Conservation (phyloP, 2,329 filamentous ascomycete genomes). For the Lachnellula arida region DNA sequence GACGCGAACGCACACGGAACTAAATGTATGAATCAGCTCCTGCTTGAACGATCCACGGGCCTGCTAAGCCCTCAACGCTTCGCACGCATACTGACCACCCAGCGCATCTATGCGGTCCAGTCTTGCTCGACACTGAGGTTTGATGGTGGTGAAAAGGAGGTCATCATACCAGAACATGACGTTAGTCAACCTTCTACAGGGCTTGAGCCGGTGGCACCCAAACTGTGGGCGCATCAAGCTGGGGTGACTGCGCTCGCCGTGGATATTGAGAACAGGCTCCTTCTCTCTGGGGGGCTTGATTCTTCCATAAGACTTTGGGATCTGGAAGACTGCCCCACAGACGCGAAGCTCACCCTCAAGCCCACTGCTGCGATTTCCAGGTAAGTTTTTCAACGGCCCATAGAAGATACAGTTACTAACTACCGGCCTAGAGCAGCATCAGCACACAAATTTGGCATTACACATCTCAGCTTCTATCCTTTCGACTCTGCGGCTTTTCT, state of each 20-base stretch:
- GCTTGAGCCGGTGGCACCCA: not conserved
- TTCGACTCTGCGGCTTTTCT: slow-evolving; percentile 74
- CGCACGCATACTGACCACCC: slow-evolving; percentile 59
- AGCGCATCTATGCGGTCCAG: slow-evolving; percentile 65
- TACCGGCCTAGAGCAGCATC: slow-evolving; percentile 21
- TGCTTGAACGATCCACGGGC: slow-evolving; percentile 73
- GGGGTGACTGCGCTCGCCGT: slow-evolving; percentile 77
- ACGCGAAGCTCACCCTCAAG: slow-evolving; percentile 43
- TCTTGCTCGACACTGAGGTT: slow-evolving; percentile 65
- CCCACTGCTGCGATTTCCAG: slow-evolving; percentile 49
- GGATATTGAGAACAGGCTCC: slow-evolving; percentile 75
- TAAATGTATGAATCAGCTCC: slow-evolving; percentile 69
- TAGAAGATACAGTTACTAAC: not conserved
- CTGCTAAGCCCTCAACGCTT: slow-evolving; percentile 59
- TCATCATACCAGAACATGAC: slow-evolving; percentile 12
- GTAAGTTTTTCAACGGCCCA: slow-evolving; percentile 16
- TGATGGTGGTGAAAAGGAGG: slow-evolving; percentile 51
- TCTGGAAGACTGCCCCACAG: slow-evolving; percentile 55
- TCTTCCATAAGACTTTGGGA: slow-evolving; percentile 85
- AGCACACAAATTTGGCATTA: slow-evolving; percentile 66
- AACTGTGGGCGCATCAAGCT: slow-evolving; percentile 63
- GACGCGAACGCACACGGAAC: not conserved
- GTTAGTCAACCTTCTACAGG: slow-evolving; percentile 1
- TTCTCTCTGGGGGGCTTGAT: slow-evolving; percentile 82
- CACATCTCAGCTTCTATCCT: slow-evolving; percentile 71